Evolutionary conservation across 2,329 filamentous ascomycete species (phyloP).

Genomic region (Colletotrichum cuscutae): DNA sequence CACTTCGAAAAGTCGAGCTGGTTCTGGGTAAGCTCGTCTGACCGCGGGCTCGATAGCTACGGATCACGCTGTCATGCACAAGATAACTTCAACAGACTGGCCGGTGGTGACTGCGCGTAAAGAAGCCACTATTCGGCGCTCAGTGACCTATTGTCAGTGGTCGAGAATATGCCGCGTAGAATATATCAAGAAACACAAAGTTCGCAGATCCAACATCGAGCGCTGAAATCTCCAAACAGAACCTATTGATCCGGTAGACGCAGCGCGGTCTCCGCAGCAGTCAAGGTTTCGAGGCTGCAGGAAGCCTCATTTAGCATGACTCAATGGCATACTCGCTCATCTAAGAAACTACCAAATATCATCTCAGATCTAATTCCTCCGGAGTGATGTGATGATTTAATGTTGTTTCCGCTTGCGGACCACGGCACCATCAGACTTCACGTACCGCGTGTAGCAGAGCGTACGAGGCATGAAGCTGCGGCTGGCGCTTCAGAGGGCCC

Average conservation of each 20-base stretch:
- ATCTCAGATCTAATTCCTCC: neutral
- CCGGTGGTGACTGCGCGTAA: neutral
- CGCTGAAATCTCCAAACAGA: neutral
- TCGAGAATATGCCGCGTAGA: neutral
- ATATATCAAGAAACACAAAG: neutral
- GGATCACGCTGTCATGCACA: neutral
- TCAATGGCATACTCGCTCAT: neutral
- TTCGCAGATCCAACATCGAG: neutral
- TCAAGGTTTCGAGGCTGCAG: neutral
- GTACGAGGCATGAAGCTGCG: no score
- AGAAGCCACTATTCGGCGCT: neutral
- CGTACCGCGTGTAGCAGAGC: neutral
- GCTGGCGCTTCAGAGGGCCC: no score
- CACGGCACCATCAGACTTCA: neutral
- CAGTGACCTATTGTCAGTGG: neutral
- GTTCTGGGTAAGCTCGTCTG: neutral
- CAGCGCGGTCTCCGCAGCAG: neutral
- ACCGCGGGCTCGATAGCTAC: neutral
- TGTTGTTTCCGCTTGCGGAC: neutral
- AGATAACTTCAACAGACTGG: neutral
- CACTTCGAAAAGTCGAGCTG: neutral
- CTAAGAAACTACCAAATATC: neutral
- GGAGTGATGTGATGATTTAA: neutral
- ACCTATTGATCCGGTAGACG: neutral
- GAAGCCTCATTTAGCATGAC: neutral